Percentiles rank a stretch among this genome's conserved stretches.
phyloP scores from a whole-genome alignment of 225 moss, liverwort and hornwort genomes.

The Pseudoscleropodium purum region DNA sequence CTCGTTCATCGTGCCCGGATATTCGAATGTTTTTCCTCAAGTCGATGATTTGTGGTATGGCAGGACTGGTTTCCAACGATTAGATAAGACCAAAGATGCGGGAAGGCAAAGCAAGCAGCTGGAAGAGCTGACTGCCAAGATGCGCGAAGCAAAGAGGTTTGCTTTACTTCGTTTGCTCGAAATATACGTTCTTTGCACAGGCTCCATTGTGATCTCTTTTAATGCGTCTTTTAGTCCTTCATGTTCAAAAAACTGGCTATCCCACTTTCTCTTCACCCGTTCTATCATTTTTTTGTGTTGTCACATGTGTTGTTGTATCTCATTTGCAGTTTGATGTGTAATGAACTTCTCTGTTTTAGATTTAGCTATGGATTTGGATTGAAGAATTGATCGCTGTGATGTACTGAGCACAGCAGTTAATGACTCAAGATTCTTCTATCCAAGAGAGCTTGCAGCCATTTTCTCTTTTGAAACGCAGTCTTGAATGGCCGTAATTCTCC shows the following conservation, averaged over 20 bases:
- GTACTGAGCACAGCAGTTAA: background rate
- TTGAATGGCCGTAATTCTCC: background rate
- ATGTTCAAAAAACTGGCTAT: background rate
- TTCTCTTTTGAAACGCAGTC: background rate
- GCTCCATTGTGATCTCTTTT: background rate
- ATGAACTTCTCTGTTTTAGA: background rate
- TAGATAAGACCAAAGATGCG: conserved; percentile 90
- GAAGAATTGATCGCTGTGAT: background rate
- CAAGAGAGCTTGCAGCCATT: background rate
- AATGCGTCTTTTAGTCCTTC: background rate
- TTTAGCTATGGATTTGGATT: background rate
- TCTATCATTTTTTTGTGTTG: background rate
- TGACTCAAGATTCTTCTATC: background rate
- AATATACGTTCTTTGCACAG: background rate
- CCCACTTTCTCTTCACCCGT: too few species aligned
- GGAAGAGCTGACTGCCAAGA: conserved; percentile 92
- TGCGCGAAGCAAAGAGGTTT: conserved; percentile 96
- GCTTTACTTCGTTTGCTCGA: background rate
- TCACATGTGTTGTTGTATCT: background rate
- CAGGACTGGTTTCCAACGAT: conserved; percentile 88
- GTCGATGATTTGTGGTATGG: background rate
- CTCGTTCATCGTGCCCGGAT: background rate
- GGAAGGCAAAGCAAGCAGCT: conserved; percentile 79
- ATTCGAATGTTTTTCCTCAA: background rate
- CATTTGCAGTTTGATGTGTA: background rate